phyloP scores from a whole-genome alignment of 2,329 filamentous ascomycete species.

The Zymoseptoria tritici region DNA sequence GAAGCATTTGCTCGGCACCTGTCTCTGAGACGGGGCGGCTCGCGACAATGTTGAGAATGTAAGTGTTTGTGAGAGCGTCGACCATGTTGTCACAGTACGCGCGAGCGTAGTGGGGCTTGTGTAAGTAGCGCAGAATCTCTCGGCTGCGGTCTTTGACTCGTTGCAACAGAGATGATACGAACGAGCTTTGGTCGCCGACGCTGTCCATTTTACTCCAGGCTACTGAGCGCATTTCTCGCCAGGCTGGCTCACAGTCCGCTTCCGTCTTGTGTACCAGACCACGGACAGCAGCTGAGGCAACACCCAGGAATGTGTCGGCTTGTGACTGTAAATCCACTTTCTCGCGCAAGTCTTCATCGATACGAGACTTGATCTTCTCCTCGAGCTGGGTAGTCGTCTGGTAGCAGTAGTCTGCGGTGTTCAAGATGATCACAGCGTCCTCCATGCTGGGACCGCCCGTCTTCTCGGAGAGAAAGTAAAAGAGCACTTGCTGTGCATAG shows the following conservation, averaged over 20 bases:
- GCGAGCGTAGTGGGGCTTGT: conserved; percentile 87
- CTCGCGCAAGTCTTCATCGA: conserved; percentile 68
- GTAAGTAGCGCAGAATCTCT: conserved; percentile 68
- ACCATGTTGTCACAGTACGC: conserved; percentile 96
- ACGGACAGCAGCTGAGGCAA: conserved; percentile 80
- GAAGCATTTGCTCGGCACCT: conserved; percentile 93
- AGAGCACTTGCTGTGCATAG: conserved; percentile 86
- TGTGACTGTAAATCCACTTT: conserved; percentile 86
- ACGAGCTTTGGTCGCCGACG: conserved; percentile 88
- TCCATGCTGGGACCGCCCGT: conserved; percentile 56
- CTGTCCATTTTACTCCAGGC: conserved; percentile 91
- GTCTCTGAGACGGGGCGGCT: conserved; percentile 88
- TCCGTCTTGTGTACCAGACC: conserved; percentile 80
- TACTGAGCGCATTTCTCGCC: conserved; percentile 95
- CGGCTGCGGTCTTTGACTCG: conserved; percentile 63
- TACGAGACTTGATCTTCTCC: conserved; percentile 84
- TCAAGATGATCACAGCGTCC: conserved; percentile 78
- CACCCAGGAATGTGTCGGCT: conserved; percentile 89
- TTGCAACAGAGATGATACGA: conserved; percentile 73
- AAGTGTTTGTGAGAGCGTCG: conserved; percentile 71
- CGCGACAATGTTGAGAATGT: conserved; percentile 76
- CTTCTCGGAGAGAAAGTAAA: conserved; percentile 61
- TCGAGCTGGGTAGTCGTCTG: conserved; percentile 87
- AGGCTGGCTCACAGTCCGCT: conserved; percentile 71
- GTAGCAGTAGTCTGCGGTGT: conserved; percentile 97